Evolutionary conservation across 768 basidiomycete species (phyloP), one percentile per base, ranked within the genome.

Genomic region (Russula brevipes): DNA sequence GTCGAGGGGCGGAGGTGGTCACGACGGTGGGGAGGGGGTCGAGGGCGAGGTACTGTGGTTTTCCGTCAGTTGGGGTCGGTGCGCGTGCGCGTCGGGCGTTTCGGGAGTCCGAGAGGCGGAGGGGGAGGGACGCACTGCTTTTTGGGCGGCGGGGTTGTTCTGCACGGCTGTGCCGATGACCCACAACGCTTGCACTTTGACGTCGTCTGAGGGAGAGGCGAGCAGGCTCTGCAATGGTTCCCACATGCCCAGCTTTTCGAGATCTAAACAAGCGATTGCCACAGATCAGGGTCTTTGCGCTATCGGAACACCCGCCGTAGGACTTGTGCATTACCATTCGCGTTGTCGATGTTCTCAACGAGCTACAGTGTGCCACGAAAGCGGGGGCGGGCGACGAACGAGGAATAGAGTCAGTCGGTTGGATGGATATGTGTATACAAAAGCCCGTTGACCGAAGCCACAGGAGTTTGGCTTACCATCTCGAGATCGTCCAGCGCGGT

Each of bases 301-400:
- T 24, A 24, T 1, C 24, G 24, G 24, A 24, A 24, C 24, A 50
- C n/a, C 5, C n/a, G 2, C 2, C 3, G 5, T 16, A 9, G 0
- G n/a, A 5, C 4, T n/a, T 8, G 44, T 3, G 33, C 30, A 38
- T 38, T 24, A 87, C 93, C 83, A 71, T 93, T 95, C 0, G 94
- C 93, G 72, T 96, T 96, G 69, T 96, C 94, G 57, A 96, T 91
- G 45, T 83, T 83, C 73, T 96, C 91, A 59, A 95, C 80, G 35
- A 95, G 78, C 93, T 94, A 67, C 24, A 24, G 24, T 24, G 24
- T 24, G 24, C 1, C 24, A 24, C 1, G 24, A 24, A 24, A 24
- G 24, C 24, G 24, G 24, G 24, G 24, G 24, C 24, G 24, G 24
- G 24, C 24, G 24, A 24, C 24, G 24, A 24, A 24, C n/a, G n/a